phyloP scores from a whole-genome alignment of 768 basidiomycete genomes.

The Leccinum subgranulosum region DNA sequence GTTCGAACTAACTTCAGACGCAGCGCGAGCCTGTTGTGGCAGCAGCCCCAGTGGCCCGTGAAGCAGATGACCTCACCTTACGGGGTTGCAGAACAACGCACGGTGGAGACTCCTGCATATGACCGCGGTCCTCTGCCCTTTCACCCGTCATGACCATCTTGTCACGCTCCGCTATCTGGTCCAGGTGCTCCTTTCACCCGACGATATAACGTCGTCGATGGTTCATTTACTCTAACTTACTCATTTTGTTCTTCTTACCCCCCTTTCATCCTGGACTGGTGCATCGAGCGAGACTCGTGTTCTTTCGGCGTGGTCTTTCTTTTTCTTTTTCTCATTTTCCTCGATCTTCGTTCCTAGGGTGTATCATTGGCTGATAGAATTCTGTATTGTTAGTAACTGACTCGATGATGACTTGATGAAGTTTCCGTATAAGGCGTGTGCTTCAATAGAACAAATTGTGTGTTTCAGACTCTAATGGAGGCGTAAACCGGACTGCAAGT shows the following conservation, averaged over 20 bases:
- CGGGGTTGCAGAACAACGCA: not conserved
- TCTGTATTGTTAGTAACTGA: conserved; percentile 23
- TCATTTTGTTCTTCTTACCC: conserved; percentile 3
- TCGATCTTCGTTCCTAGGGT: conserved; percentile 1
- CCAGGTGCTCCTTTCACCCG: not conserved
- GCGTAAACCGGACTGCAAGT: too few species aligned
- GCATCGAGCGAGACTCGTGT: conserved; percentile 2
- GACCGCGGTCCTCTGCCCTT: not conserved
- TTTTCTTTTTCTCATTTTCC: too few species aligned
- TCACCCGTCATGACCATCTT: not conserved
- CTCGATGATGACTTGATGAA: not conserved
- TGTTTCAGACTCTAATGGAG: not conserved
- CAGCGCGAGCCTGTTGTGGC: conserved; percentile 14
- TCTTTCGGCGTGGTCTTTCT: not conserved
- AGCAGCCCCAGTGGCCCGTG: conserved; percentile 9
- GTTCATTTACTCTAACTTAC: not conserved
- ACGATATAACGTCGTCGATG: conserved; percentile 8
- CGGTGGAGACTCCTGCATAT: not conserved
- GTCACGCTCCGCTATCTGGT: not conserved
- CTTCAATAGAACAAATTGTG: not conserved
- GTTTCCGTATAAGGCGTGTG: not conserved
- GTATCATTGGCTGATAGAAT: conserved; percentile 22
- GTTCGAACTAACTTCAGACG: not conserved
- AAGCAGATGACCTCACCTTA: conserved; percentile 14
- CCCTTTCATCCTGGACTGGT: not conserved